Base-by-base conservation (phyloP, 2,329 filamentous ascomycete genomes). In the Pyrenophora teres region DNA sequence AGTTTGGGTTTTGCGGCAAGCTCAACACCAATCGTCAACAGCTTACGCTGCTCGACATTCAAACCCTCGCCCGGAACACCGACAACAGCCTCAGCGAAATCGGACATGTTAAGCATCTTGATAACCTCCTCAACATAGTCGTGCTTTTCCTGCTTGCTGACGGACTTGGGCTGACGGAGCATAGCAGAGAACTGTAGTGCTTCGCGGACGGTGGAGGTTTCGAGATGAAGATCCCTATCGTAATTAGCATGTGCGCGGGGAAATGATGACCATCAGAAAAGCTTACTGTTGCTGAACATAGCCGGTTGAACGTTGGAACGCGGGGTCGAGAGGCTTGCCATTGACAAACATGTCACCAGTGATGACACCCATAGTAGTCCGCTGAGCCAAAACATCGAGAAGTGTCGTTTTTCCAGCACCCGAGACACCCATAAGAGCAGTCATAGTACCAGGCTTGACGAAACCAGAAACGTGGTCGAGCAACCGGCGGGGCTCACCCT, bases 21-120 rank as follows among this genome's bases (percentile, higher is more conserved):
- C 65, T 90, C 87, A 8, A 89, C 87, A 55, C 85, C 87, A 52
- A 90, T 90, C 0, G 87, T 89, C 7, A 89, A 76, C 41, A 86
- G 78, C 72, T 90, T 90, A 51, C 84, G 80, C 68, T 89, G 84
- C 68, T 89, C 86, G 4, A 89, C 85, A 9, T 85, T 85, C 12
- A 89, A 76, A 81, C 81, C 84, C 47, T 79, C 80, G 0, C 85
- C 85, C 0, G 84, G 82, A 0, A 83, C 77, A 55, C 86, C 86
- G 23, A 88, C 84, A 2, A 88, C 79, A 0, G 85, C 84, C 38
- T 87, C 82, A 10, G 85, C 83, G 50, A 86, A 88, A 46, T 87
- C 84, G 23, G 81, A 74, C 84, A 88, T 87, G 66, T 84, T 81
- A 19, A 88, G 77, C 77, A 88, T 83, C 67, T 81, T 79, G 62